Base-by-base conservation (phyloP, 768 basidiomycete species). In the Tricholoma flavovirens region DNA sequence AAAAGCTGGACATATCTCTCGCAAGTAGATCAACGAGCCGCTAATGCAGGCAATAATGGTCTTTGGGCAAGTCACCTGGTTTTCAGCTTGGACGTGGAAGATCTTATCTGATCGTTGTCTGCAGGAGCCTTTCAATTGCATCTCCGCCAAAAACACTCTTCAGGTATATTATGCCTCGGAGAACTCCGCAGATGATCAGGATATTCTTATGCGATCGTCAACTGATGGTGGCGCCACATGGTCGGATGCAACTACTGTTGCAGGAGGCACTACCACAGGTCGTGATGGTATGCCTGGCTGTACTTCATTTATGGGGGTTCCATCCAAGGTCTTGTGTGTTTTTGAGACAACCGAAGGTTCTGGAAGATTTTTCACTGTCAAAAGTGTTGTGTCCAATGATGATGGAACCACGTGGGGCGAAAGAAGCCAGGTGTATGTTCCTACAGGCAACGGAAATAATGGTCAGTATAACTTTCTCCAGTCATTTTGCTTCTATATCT, bases 311-410 rank as follows among this genome's bases (percentile, higher is more conserved):
- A 54, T 30, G 4, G 51, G 51, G 14, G 9, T 50, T 1, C 56
- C 56, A 4, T 38, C 38, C 5, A 60, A 50, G 26, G 48, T 66
- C 6, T 38, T 63, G 5, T 66, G 65, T 35, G 54, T 64, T 11
- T 66, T 66, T 40, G 65, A 66, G 55, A 66, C 65, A 7, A 66
- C 65, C 21, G 56, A 66, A 42, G 60, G 59, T 1, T 57, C 60
- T 17, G 57, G 42, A 2, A 9, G 10, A 14, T 49, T 21, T 4
- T 64, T 64, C 49, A 64, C 40, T 22, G 57, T 64, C 22, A 64
- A 66, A 48, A 61, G 62, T 17, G 62, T 66, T 11, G 57, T 59
- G 17, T 64, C 64, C 29, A 59, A 19, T 8, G 51, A 64, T 40
- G 65, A 66, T 43, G 65, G 65, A 2, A 32, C 12, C 4, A 24